A percentile compares a stretch with the other conserved stretches of the same genome.
Conservation (phyloP, 345 rosid species). For the Odontarrhena argentea region DNA sequence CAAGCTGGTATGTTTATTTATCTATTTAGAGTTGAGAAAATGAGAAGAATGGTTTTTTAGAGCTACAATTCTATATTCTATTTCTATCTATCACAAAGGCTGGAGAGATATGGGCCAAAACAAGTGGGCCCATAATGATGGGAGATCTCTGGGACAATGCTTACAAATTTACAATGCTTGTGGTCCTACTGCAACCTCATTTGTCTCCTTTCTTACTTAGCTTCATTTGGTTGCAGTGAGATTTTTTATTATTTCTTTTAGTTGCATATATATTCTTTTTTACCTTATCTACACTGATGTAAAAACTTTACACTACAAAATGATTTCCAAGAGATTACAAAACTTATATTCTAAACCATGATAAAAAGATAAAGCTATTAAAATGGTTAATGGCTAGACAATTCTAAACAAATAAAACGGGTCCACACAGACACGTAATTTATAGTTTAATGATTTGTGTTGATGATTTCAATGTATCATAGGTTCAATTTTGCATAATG, state of each 20-base stretch:
- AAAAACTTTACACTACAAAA: too few species aligned
- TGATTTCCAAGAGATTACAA: too few species aligned
- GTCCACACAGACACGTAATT: too few species aligned
- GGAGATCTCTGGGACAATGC: conserved; percentile 41
- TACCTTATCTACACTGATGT: too few species aligned
- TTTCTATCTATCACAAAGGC: conserved; percentile 14
- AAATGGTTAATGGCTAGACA: too few species aligned
- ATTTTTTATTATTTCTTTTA: neutral
- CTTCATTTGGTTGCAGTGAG: conserved; percentile 30
- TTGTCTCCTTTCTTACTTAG: conserved; percentile 33
- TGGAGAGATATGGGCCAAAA: conserved; percentile 42
- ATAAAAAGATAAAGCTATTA: too few species aligned
- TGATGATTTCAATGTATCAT: too few species aligned
- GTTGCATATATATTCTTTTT: too few species aligned
- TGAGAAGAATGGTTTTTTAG: conserved; percentile 1
- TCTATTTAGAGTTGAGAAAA: conserved; percentile 12
- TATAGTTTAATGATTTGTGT: too few species aligned
- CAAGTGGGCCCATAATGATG: conserved; percentile 38
- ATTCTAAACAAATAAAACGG: too few species aligned
- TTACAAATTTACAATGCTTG: conserved; percentile 19
- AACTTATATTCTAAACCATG: too few species aligned
- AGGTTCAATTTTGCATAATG: too few species aligned
- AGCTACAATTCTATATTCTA: conserved; percentile 12
- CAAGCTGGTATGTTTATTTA: conserved; percentile 4
- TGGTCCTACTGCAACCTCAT: conserved; percentile 32